Conservation (phyloP, 148 eudicot species). For the Camellia sinensis region DNA sequence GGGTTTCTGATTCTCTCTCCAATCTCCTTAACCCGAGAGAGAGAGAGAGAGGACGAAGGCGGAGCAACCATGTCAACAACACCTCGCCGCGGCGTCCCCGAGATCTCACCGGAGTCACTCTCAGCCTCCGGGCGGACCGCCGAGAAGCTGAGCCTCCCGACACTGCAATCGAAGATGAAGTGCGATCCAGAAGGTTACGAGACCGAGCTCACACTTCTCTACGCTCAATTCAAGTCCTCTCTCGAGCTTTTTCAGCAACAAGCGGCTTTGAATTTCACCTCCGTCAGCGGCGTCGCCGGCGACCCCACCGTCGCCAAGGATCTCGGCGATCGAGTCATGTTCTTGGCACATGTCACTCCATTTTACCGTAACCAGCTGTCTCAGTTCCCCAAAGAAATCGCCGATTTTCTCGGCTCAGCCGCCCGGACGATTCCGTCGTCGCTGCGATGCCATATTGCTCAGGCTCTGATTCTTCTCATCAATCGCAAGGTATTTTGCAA, state of each 20-base stretch:
- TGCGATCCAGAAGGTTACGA: conserved; percentile 77
- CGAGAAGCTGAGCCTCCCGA: conserved; percentile 55
- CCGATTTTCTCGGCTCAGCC: conserved; percentile 40
- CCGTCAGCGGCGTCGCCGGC: conserved; percentile 55
- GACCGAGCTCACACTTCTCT: conserved; percentile 48
- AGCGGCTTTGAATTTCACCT: conserved; percentile 74
- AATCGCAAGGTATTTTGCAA: conserved; percentile 64
- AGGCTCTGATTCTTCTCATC: conserved; percentile 67
- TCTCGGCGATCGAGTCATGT: conserved; percentile 68
- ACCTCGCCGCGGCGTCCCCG: conserved; percentile 14
- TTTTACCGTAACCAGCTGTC: conserved; percentile 54
- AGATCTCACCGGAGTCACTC: conserved; percentile 35
- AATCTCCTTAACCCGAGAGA: not conserved
- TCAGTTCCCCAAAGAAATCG: conserved; percentile 53
- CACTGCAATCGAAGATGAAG: conserved; percentile 89
- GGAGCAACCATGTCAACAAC: conserved; percentile 21
- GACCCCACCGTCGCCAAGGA: conserved; percentile 68
- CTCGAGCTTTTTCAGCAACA: conserved; percentile 73
- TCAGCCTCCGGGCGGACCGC: conserved; percentile 60
- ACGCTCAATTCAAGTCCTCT: conserved; percentile 75
- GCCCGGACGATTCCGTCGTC: conserved; percentile 56
- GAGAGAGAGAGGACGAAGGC: not conserved
- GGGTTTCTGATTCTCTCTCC: conserved; percentile 3
- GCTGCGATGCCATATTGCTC: conserved; percentile 55
- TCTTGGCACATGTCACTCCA: conserved; percentile 76